These are phyloP conservation scores for Penicillium ochrochloron DNA, from an alignment of 495 filamentous ascomycete species.

Conservation along the genomic window DNA sequence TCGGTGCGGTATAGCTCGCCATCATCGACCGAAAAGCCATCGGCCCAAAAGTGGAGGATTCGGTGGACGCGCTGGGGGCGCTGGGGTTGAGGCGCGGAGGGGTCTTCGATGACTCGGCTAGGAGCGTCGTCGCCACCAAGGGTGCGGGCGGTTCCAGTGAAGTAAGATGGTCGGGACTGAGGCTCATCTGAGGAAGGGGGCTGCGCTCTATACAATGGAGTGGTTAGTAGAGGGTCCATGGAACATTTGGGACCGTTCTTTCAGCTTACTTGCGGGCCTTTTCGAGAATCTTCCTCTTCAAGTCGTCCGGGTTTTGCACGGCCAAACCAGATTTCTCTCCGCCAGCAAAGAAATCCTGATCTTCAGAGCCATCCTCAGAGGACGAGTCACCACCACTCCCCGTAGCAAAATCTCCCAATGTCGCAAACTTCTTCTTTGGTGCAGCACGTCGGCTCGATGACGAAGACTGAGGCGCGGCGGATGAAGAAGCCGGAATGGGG, in stretches of 20 bases:
- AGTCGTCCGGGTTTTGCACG: conserved; percentile 84
- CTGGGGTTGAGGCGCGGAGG: conserved; percentile 50
- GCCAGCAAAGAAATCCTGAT: conserved; percentile 87
- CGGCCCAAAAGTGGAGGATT: conserved; percentile 85
- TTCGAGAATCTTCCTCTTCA: conserved; percentile 77
- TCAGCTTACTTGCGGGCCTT: conserved; percentile 73
- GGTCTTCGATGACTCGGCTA: conserved; percentile 71
- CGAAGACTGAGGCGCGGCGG: conserved; percentile 38
- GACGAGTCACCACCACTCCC: conserved; percentile 61
- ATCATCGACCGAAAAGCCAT: conserved; percentile 95
- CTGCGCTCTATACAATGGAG: conserved; percentile 52
- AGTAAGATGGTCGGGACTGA: conserved; percentile 60
- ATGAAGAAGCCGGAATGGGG: conserved; percentile 34
- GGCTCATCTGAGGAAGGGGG: conserved; percentile 61
- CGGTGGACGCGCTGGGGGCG: conserved; percentile 61
- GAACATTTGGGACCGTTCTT: background rate
- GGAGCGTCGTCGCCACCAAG: conserved; percentile 89
- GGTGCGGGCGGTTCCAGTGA: conserved; percentile 82
- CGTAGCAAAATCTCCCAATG: conserved; percentile 54
- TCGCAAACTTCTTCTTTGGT: conserved; percentile 60
- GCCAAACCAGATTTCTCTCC: conserved; percentile 97
- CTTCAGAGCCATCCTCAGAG: conserved; percentile 63
- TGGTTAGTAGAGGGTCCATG: conserved; percentile 8
- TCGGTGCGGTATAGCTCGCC: conserved; percentile 88
- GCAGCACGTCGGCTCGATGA: conserved; percentile 37